Percentiles rank a stretch among this genome's conserved stretches.
Conservation (phyloP, 106 monocot genomes). For the Ottelia alismoides region DNA sequence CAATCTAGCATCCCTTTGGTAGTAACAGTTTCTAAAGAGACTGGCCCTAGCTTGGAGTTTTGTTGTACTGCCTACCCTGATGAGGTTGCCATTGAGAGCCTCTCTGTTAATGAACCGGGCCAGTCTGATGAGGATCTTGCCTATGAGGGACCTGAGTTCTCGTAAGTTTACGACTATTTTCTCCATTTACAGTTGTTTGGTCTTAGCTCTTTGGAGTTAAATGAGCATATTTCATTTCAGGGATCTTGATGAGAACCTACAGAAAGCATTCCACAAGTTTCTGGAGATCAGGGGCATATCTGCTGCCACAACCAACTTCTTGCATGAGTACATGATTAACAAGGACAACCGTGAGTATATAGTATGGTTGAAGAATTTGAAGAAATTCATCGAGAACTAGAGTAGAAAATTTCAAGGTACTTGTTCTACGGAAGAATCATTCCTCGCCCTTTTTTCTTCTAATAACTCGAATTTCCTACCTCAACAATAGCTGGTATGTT, state of each 20-base stretch:
- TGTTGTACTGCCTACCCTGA: constrained; percentile 19
- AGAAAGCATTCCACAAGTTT: constrained; percentile 54
- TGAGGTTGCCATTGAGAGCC: constrained; percentile 18
- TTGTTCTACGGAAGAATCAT: too few species aligned
- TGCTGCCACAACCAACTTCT: constrained; percentile 31
- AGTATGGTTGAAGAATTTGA: constrained; percentile 38
- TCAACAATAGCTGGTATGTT: too few species aligned
- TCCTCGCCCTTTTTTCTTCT: too few species aligned
- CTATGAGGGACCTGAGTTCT: constrained; percentile 25
- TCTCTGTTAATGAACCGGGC: constrained; percentile 4
- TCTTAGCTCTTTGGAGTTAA: too few species aligned
- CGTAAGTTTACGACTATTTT: constrained; percentile 4
- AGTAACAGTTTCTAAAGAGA: constrained; percentile 13
- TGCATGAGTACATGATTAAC: constrained; percentile 66
- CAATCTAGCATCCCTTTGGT: constrained; percentile 23
- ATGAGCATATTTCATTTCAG: too few species aligned
- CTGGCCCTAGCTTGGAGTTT: constrained; percentile 13
- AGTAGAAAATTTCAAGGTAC: too few species aligned
- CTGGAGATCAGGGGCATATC: constrained; percentile 47
- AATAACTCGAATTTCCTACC: too few species aligned
- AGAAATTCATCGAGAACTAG: constrained; percentile 34
- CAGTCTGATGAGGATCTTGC: constrained; percentile 12
- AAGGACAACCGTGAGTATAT: constrained; percentile 59
- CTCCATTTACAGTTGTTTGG: too few species aligned
- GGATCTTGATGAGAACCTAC: constrained; percentile 57